These are phyloP conservation scores for Rubus idaeus DNA, from an alignment of 306 rosid species.

Conservation along the genomic window DNA sequence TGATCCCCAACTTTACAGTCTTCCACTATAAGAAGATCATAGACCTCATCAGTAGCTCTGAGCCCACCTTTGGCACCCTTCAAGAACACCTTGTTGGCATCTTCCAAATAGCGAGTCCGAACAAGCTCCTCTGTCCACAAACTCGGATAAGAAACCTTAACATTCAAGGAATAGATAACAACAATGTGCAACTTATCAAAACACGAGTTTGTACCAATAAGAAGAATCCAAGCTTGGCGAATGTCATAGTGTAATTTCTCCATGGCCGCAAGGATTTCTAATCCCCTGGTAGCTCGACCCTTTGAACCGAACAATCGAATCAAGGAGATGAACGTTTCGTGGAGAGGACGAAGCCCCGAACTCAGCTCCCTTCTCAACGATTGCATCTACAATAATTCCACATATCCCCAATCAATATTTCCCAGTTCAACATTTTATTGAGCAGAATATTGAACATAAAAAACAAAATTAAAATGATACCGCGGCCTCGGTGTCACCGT, in stretches of 20 bases:
- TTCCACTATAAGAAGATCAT: constrained; percentile 73
- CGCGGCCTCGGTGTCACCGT: constrained; percentile 74
- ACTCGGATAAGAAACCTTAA: constrained; percentile 15
- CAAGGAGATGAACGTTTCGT: constrained; percentile 76
- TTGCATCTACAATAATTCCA: constrained; percentile 55
- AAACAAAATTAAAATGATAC: constrained; percentile 16
- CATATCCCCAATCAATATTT: neutral
- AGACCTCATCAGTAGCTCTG: constrained; percentile 75
- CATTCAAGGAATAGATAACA: neutral
- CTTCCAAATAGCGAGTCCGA: constrained; percentile 60
- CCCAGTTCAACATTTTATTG: no score
- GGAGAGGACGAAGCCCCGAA: constrained; percentile 89
- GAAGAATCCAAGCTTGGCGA: constrained; percentile 84
- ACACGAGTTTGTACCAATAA: constrained; percentile 47
- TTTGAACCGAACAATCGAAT: constrained; percentile 71
- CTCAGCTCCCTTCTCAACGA: constrained; percentile 76
- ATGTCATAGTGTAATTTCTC: constrained; percentile 74
- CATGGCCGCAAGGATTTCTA: constrained; percentile 86
- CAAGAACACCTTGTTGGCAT: constrained; percentile 83
- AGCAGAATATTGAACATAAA: neutral
- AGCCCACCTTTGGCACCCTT: constrained; percentile 80
- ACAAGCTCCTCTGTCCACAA: constrained; percentile 72
- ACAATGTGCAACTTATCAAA: neutral
- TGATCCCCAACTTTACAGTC: constrained; percentile 86
- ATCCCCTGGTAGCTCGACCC: constrained; percentile 61